Evolutionary conservation across 768 basidiomycete species (phyloP).

Genomic region (Tricholoma matsutake): DNA sequence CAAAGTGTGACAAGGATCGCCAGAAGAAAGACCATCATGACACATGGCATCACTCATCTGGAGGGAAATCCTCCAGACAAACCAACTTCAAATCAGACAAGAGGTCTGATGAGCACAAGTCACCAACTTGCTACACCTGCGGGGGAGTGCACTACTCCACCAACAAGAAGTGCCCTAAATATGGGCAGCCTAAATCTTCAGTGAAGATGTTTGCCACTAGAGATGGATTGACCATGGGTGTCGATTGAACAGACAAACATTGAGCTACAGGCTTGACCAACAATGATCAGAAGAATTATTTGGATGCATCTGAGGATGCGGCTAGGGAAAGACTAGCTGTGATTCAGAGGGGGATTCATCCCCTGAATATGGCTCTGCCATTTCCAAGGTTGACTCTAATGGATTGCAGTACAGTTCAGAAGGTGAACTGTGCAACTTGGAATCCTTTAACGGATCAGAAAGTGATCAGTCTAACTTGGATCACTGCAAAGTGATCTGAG

Average conservation of each 20-base stretch:
- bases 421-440: too few species aligned
- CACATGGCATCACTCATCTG: too few species aligned
- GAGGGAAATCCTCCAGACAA: neutral
- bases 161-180: too few species aligned
- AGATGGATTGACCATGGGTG: neutral
- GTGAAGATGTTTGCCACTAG: neutral
- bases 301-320: too few species aligned
- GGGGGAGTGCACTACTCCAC: neutral
- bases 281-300: neutral
- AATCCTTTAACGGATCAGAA: neutral
- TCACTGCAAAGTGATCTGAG: neutral
- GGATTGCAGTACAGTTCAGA: too few species aligned
- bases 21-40: too few species aligned
- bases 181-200: neutral
- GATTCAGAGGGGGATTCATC: too few species aligned
- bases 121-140: neutral
- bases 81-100: neutral
- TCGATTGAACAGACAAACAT: neutral
- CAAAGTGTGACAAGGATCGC: too few species aligned
- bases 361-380: too few species aligned
- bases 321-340: too few species aligned
- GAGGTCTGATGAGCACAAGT: neutral
- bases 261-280: neutral
- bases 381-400: too few species aligned
- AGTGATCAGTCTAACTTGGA: neutral